phyloP scores from a whole-genome alignment of 805 yeast genomes.

The Candida yuanshanica region DNA sequence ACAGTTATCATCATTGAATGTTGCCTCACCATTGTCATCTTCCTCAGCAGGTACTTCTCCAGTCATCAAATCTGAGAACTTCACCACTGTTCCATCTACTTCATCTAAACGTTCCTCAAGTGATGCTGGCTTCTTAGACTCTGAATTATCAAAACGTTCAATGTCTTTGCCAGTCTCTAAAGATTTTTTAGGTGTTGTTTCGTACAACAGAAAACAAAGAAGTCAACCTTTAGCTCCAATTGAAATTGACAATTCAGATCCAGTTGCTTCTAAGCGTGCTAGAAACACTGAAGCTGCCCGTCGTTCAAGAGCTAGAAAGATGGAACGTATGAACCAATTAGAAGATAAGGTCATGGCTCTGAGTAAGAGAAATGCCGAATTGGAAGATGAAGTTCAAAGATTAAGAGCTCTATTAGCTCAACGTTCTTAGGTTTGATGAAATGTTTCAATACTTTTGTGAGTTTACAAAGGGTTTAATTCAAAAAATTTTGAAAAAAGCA shows the following conservation, averaged over 20 bases:
- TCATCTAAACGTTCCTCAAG: constrained; percentile 19
- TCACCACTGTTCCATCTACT: constrained; percentile 5
- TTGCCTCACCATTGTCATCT: background rate
- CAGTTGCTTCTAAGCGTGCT: constrained; percentile 81
- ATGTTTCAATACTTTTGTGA: background rate
- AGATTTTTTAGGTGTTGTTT: constrained; percentile 3
- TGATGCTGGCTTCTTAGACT: constrained; percentile 18
- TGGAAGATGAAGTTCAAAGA: constrained; percentile 60
- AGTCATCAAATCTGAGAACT: constrained; percentile 1
- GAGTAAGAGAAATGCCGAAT: constrained; percentile 48
- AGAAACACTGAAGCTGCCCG: constrained; percentile 96
- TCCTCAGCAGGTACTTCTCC: constrained; percentile 5
- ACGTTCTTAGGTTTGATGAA: constrained; percentile 3
- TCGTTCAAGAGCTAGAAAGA: constrained; percentile 88
- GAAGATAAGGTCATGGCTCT: constrained; percentile 72
- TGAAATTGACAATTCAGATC: constrained; percentile 51
- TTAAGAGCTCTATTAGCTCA: constrained; percentile 43
- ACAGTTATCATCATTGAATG: constrained; percentile 5
- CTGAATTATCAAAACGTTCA: background rate
- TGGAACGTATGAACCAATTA: constrained; percentile 79
- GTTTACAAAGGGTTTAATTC: too few relatives aligned
- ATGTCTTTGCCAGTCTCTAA: background rate
- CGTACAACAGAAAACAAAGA: constrained; percentile 73
- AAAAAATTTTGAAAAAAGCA: background rate
- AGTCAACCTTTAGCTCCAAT: constrained; percentile 67